Evolutionary conservation across 2,329 filamentous ascomycete species (phyloP).

Genomic region (Penicillium griseofulvum): DNA sequence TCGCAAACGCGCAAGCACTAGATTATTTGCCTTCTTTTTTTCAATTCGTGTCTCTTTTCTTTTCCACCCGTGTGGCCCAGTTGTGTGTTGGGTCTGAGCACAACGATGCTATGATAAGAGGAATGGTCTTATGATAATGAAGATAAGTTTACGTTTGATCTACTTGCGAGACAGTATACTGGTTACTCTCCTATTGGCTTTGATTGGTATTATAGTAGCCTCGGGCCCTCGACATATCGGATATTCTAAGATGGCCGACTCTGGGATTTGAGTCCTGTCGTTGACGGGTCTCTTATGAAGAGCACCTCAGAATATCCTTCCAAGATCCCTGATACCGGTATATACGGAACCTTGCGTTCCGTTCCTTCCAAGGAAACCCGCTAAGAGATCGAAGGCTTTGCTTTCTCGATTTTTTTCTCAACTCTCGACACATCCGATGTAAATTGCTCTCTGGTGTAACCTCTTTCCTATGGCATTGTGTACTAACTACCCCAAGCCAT

Average conservation of each 20-base stretch:
- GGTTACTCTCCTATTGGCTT: not conserved
- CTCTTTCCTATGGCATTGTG: not conserved
- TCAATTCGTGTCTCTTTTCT: constrained; percentile 8
- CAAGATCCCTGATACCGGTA: too few species aligned
- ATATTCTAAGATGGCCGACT: not conserved
- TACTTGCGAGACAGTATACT: not conserved
- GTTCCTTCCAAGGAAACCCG: not conserved
- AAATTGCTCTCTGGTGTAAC: not conserved
- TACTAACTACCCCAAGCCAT: not conserved
- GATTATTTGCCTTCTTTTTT: constrained; percentile 5
- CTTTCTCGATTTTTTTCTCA: not conserved
- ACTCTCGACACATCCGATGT: not conserved
- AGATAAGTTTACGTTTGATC: constrained; percentile 18
- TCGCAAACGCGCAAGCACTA: constrained; percentile 10
- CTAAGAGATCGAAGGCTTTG: not conserved
- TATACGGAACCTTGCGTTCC: not conserved
- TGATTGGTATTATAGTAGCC: not conserved
- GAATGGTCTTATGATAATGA: constrained; percentile 28
- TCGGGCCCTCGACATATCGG: not conserved
- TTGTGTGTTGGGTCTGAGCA: constrained; percentile 6
- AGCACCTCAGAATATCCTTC: not conserved
- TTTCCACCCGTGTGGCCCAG: constrained; percentile 9
- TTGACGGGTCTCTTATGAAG: not conserved
- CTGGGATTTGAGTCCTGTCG: not conserved
- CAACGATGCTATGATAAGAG: constrained; percentile 28